These are phyloP conservation scores for Penicillium waksmanii DNA, from an alignment of 495 filamentous ascomycete genomes.

Conservation along the genomic window DNA sequence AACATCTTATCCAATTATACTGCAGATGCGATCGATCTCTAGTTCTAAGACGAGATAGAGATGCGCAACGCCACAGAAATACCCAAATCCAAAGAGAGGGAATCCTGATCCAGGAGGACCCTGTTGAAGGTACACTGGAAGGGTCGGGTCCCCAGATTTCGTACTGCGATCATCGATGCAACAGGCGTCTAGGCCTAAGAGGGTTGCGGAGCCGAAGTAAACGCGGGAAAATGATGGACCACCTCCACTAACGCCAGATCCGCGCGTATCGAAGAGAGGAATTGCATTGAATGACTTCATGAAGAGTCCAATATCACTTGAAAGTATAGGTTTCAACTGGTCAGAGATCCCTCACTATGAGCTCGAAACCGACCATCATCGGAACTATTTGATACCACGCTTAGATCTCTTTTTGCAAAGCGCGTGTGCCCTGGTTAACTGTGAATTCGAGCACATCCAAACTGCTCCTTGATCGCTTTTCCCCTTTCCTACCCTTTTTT, in stretches of 20 bases:
- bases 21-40: too few relatives aligned
- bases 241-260: conserved; percentile 31
- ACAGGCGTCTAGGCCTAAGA: conserved; percentile 5
- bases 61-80: too few relatives aligned
- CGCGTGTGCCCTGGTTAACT: too few relatives aligned
- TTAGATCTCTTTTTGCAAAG: neutral
- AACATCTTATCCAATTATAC: neutral
- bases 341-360: too few relatives aligned
- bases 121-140: neutral
- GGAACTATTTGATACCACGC: too few relatives aligned
- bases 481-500: conserved; percentile 22
- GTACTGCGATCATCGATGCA: neutral
- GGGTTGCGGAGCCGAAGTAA: conserved; percentile 5
- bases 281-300: conserved; percentile 13
- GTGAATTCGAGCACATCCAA: conserved; percentile 10
- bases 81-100: neutral
- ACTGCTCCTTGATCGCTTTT: conserved; percentile 22
- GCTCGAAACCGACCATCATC: too few relatives aligned
- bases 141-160: neutral
- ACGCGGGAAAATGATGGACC: conserved; percentile 13
- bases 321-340: too few relatives aligned
- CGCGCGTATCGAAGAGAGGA: conserved; percentile 22
- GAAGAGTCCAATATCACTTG: neutral
- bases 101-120: neutral
- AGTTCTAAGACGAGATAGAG: too few relatives aligned